Evolutionary conservation across 2,329 filamentous ascomycete species (phyloP).

Genomic region (Aciculosporium take): DNA sequence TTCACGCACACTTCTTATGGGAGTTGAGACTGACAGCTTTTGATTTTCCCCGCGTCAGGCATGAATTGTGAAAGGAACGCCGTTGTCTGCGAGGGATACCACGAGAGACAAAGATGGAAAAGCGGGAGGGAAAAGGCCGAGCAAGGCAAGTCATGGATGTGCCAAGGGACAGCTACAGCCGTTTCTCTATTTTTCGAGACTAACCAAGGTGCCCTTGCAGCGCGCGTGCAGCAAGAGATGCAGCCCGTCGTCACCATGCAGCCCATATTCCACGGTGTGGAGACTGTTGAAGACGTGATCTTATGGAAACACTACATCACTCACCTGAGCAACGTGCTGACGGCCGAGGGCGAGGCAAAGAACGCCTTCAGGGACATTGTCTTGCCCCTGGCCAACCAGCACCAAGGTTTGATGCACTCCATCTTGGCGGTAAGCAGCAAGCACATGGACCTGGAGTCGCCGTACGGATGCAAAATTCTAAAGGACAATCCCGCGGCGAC

Average conservation of each 20-base stretch:
- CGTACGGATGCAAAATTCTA: conserved; percentile 40
- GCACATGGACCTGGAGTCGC: conserved; percentile 49
- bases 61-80: conserved; percentile 90
- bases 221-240: conserved; percentile 33
- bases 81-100: conserved; percentile 81
- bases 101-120: conserved; percentile 74
- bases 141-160: conserved; percentile 38
- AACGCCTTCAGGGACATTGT: conserved; percentile 81
- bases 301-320: conserved; percentile 76
- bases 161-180: not conserved
- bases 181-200: not conserved
- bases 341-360: conserved; percentile 63
- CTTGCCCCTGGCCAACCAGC: conserved; percentile 64
- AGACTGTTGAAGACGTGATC: conserved; percentile 62
- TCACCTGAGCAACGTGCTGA: conserved; percentile 66
- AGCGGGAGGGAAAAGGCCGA: conserved; percentile 66
- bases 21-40: not conserved
- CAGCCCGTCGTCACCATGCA: conserved; percentile 42
- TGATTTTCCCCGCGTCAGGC: conserved; percentile 30
- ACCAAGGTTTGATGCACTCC: conserved; percentile 80
- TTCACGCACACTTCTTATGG: not conserved
- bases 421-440: conserved; percentile 71
- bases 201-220: conserved; percentile 15
- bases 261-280: conserved; percentile 65
- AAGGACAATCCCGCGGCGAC: conserved; percentile 33